Evolutionary conservation across 805 yeast species (phyloP).

Genomic region (Alloascoidea africana): DNA sequence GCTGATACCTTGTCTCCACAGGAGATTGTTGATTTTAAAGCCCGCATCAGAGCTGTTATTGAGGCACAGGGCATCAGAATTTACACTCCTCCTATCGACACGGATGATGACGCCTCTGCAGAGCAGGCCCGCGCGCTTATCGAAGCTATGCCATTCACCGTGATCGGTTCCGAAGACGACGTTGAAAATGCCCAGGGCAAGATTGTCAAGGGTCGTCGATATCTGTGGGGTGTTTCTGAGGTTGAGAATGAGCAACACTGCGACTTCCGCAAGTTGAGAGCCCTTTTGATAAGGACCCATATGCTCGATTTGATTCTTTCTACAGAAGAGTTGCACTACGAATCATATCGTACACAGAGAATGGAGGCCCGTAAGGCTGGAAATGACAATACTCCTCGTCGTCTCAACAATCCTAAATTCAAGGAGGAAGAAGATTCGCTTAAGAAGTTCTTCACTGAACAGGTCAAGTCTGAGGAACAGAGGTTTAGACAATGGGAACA

Average conservation of each 20-base stretch:
- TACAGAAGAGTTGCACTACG: conserved; percentile 61
- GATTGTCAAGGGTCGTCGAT: conserved; percentile 56
- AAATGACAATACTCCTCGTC: conserved; percentile 18
- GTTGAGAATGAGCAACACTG: conserved; percentile 67
- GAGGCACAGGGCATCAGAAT: conserved; percentile 38
- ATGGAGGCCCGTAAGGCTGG: conserved; percentile 35
- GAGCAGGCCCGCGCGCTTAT: conserved; percentile 14
- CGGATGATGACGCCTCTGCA: conserved; percentile 11
- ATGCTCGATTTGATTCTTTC: conserved; percentile 67
- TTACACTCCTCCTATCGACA: conserved; percentile 33
- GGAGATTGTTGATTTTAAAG: conserved; percentile 42
- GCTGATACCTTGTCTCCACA: conserved; percentile 55
- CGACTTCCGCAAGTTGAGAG: conserved; percentile 54
- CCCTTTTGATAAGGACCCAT: conserved; percentile 49
- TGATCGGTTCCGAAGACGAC: conserved; percentile 50
- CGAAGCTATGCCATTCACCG: conserved; percentile 47
- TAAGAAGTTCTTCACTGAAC: conserved; percentile 77
- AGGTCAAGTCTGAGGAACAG: conserved; percentile 78
- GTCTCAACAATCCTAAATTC: conserved; percentile 56
- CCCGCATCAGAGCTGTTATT: conserved; percentile 32
- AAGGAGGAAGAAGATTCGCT: conserved; percentile 76
- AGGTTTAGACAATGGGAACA: conserved; percentile 88
- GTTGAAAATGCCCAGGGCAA: conserved; percentile 28
- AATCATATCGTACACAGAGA: conserved; percentile 45
- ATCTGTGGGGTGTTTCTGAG: conserved; percentile 79